phyloP scores from a whole-genome alignment of 2,329 filamentous ascomycete genomes.

The Xylariaceae sp. region DNA sequence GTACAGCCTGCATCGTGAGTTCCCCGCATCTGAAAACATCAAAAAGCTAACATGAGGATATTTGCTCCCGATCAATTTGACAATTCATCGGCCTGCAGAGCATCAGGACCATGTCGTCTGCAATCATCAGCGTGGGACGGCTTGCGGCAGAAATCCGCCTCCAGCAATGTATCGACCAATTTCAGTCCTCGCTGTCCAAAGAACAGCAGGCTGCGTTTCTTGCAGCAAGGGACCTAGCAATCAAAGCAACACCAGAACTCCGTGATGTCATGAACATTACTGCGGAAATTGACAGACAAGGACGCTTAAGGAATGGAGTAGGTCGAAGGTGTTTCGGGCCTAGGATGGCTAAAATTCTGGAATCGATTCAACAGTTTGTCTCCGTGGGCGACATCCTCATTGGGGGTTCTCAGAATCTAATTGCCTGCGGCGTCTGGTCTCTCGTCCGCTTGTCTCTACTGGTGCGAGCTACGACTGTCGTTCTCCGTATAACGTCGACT shows the following conservation, averaged over 20 bases:
- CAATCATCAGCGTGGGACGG: neutral
- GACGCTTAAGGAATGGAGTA: constrained; percentile 11
- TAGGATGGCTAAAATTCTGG: constrained; percentile 38
- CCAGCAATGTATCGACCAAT: constrained; percentile 37
- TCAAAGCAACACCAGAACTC: constrained; percentile 24
- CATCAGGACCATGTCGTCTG: constrained; percentile 6
- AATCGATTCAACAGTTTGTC: constrained; percentile 41
- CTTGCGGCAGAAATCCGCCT: constrained; percentile 37
- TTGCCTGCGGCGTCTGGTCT: constrained; percentile 43
- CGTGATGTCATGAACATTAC: constrained; percentile 39
- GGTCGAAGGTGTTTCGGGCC: constrained; percentile 36
- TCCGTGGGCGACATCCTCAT: constrained; percentile 39
- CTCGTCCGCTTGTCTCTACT: constrained; percentile 39
- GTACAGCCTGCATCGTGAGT: too few relatives aligned
- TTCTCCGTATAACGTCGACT: constrained; percentile 13
- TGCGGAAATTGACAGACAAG: constrained; percentile 33
- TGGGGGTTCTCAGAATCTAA: constrained; percentile 41
- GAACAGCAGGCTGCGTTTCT: constrained; percentile 34
- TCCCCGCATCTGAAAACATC: too few relatives aligned
- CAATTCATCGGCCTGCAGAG: too few relatives aligned
- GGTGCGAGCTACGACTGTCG: constrained; percentile 22
- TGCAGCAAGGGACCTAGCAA: constrained; percentile 16
- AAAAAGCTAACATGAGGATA: too few relatives aligned
- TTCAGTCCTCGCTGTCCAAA: constrained; percentile 34
- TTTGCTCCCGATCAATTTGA: too few relatives aligned